Conservation (phyloP, 2,329 filamentous ascomycete species). For the Verticillium albo-atrum region DNA sequence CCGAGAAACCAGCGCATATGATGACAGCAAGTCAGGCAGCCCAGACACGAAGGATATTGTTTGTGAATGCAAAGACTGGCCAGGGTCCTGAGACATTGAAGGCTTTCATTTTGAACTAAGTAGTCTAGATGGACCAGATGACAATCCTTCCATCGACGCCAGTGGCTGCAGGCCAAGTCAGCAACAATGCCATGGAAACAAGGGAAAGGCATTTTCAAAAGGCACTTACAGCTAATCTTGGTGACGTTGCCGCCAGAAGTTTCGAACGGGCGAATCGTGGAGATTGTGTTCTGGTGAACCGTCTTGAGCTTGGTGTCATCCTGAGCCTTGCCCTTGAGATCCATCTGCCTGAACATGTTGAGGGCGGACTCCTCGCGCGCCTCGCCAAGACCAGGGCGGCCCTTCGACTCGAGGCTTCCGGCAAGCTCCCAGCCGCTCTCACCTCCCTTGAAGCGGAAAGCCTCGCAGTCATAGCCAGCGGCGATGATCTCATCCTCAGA, state of each 20-base stretch:
- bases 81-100: neutral
- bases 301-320: conserved; percentile 95
- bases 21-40: neutral
- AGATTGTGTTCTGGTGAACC: conserved; percentile 94
- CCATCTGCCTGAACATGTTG: conserved; percentile 99
- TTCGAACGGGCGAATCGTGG: conserved; percentile 74
- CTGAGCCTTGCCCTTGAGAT: conserved; percentile 87
- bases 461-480: conserved; percentile 85
- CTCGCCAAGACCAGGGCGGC: conserved; percentile 54
- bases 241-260: conserved; percentile 58
- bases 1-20: neutral
- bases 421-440: conserved; percentile 78
- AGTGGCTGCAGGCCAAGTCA: conserved; percentile 49
- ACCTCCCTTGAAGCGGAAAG: conserved; percentile 80
- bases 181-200: conserved; percentile 8
- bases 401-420: conserved; percentile 75
- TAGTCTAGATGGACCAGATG: conserved; percentile 63
- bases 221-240: conserved; percentile 80
- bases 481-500: conserved; percentile 90
- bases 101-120: neutral
- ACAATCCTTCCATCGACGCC: conserved; percentile 81
- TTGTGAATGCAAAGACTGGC: neutral
- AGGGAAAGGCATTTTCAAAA: conserved; percentile 12
- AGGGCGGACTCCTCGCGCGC: conserved; percentile 83
- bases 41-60: neutral